Evolutionary conservation across 2,329 filamentous ascomycete genomes (phyloP).

Genomic region (Penicillium sp.): DNA sequence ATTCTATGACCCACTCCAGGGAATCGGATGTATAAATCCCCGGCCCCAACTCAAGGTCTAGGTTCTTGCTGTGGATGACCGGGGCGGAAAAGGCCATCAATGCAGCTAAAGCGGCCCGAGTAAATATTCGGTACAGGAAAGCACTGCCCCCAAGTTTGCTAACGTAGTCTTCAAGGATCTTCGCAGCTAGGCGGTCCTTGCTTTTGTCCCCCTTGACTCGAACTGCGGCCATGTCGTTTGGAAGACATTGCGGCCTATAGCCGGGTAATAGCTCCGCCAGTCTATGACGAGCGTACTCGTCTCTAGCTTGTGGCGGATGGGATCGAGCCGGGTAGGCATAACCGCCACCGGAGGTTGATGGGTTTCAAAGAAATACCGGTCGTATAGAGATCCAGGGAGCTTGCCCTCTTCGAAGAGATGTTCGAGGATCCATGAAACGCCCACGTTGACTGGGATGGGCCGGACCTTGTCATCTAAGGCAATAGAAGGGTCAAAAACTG

Average conservation of each 20-base stretch:
- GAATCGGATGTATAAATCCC: not conserved
- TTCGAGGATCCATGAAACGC: not conserved
- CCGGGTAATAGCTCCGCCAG: not conserved
- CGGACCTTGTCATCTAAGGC: not conserved
- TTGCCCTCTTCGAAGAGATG: not conserved
- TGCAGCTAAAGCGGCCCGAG: not conserved
- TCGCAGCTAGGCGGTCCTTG: not conserved
- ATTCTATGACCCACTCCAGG: not conserved
- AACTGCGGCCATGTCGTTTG: not conserved
- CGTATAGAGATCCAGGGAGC: not conserved
- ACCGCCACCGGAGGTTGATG: not conserved
- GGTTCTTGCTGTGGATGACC: not conserved
- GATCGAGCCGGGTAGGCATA: not conserved
- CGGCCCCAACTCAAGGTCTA: not conserved
- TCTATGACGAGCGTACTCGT: not conserved
- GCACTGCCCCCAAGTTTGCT: not conserved
- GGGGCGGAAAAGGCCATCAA: not conserved
- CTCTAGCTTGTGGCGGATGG: not conserved
- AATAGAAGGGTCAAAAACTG: not conserved
- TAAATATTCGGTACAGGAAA: not conserved
- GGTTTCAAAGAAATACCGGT: not conserved
- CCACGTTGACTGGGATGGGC: not conserved
- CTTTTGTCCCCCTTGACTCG: not conserved
- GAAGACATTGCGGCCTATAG: not conserved
- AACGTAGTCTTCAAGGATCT: not conserved